Base-by-base conservation (phyloP, 148 eudicot species). In the Rhododendron molle region DNA sequence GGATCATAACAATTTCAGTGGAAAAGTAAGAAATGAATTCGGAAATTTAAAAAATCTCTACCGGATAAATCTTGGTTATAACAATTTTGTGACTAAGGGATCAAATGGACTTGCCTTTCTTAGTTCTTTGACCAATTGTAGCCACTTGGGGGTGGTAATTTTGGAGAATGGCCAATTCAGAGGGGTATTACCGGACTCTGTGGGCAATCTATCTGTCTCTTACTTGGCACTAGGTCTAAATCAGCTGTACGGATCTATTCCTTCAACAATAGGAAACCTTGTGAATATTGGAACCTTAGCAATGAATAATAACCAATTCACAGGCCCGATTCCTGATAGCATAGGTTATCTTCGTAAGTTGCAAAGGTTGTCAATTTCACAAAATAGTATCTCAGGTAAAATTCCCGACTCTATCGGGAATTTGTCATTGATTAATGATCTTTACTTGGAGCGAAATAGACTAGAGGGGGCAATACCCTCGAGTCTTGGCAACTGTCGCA, bases 331-430 rank as follows among this genome's bases (percentile, higher is more conserved):
- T 30, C 88, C 81, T 1, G 30, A 0, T 43, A 49, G 7, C 14
- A 50, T 86, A 20, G 60, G 81, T 44, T 18, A 30, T 10, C 58
- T 86, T 4, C 47, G 47, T 43, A 76, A 76, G 23, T 5, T 60
- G 23, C 30, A 36, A 36, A 11, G 1, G 21, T 76, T 43, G 14
- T 0, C 0, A 28, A 16, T 81, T 40, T 2, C 4, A 16, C 11
- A 30, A 2, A 81, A 82, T 28, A 82, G 0, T 20, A 26, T 86
- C 3, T 54, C 88, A 1, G 85, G 85, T 7, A 14, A 76, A 62
- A 54, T 86, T 58, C 88, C 85, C 3, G 0, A 56, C 18, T 86
- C 74, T 23, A 40, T 86, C 1, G 88, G 88, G 7, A 76, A 82
- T 47, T 30, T 86, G 36, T 56, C 88, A 11, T 20, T 58, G 76